Base-by-base conservation (phyloP, 371 early-diverging fungal species). In the Apophysomyces trapeziformis region DNA sequence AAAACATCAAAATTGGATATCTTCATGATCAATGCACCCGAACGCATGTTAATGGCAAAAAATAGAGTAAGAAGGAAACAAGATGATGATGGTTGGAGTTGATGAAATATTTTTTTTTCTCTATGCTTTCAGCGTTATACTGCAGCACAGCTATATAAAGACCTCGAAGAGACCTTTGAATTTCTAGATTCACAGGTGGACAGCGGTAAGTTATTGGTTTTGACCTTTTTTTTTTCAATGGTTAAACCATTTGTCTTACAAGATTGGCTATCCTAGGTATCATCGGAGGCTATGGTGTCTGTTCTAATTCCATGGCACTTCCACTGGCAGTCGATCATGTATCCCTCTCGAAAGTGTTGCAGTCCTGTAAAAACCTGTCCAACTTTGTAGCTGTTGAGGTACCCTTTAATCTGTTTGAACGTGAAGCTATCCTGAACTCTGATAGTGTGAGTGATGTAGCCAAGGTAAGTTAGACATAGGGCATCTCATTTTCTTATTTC, bases 11-110 rank as follows among this genome's bases (percentile, higher is more conserved):
- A 76, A 39, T 57, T 92, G 44, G 93, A 93, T 73, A 75, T 89
- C 16, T 90, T 89, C 61, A 87, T 93, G 89, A 71, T 93, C 60
- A 93, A 93, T 75, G 87, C 87, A 57, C 93, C 93, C 5, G 93
- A 93, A 68, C 78, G 93, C 13, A 82, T 93, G 87, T 35, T 91
- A 43, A 78, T 82, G 63, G 87, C 85, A 1, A 83, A 80, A 11
- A 77, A 79, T 21, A 70, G 70, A 61, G 86, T 85, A 58, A 66
- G 67, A 5, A 67, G 14, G n/a, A 44, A 63, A 35, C 16, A 7
- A 46, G 5, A 39, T 6, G 16, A 5, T 2, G 57, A 50, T 16
- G 39, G 39, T 5, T 38, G 50, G 50, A 57, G 5, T 21, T 13
- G 43, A 45, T 11, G 21, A 36, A 66, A 7, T 7, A 4, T 32